These are phyloP conservation scores for Zalerion maritima DNA, from an alignment of 495 filamentous ascomycete genomes.

Conservation along the genomic window DNA sequence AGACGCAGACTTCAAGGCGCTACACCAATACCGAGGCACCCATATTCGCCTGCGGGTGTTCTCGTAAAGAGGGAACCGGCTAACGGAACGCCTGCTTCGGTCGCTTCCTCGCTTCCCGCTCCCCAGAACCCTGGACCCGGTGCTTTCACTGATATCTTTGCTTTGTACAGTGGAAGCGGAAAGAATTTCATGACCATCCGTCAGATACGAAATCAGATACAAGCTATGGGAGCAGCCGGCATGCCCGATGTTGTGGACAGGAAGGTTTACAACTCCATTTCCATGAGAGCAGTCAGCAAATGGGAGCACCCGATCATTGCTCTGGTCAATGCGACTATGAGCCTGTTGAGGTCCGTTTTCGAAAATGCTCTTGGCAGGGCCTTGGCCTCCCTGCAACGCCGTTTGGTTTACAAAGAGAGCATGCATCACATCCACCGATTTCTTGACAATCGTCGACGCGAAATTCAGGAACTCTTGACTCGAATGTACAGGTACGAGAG, in stretches of 20 bases:
- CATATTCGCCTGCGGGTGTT: too few relatives aligned
- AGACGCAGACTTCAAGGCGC: too few relatives aligned
- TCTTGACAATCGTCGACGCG: conserved; percentile 13
- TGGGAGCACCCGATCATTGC: conserved; percentile 20
- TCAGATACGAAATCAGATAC: conserved; percentile 23
- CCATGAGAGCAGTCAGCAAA: conserved; percentile 17
- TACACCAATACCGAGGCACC: too few relatives aligned
- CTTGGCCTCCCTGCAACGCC: conserved; percentile 21
- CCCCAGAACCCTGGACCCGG: too few relatives aligned
- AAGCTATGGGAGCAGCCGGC: conserved; percentile 22
- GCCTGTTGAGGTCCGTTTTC: conserved; percentile 16
- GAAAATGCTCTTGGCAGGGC: conserved; percentile 17
- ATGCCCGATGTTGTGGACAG: conserved; percentile 27
- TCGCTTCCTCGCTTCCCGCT: too few relatives aligned
- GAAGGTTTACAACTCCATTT: conserved; percentile 26
- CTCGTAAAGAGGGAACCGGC: too few relatives aligned
- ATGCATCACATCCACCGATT: conserved; percentile 17
- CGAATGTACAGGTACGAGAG: conserved; percentile 24
- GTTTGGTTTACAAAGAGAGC: conserved; percentile 24
- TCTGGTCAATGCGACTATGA: conserved; percentile 22
- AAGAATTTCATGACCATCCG: conserved; percentile 10
- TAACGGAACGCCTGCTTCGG: too few relatives aligned
- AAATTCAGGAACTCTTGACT: conserved; percentile 13
- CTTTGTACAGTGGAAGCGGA: neutral
- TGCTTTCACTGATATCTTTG: neutral